Evolutionary conservation across 768 basidiomycete genomes (phyloP).

Genomic region (Rhodotorula taiwanensis): DNA sequence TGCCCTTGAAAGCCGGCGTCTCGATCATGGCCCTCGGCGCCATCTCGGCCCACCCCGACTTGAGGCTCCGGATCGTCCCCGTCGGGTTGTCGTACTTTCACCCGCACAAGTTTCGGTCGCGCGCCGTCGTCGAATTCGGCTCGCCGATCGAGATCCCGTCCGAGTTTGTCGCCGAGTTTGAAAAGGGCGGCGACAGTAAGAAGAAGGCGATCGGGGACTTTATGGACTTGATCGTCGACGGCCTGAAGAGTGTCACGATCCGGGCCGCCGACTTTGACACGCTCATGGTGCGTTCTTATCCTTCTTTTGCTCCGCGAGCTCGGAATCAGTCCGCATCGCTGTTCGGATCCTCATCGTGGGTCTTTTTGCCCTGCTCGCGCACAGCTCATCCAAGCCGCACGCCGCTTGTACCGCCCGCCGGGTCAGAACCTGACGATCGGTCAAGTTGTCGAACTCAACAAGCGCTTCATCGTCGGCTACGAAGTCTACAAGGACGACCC

Average conservation of each 20-base stretch:
- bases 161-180: slow-evolving; percentile 83
- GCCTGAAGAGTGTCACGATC: slow-evolving; percentile 89
- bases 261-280: slow-evolving; percentile 96
- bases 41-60: slow-evolving; percentile 79
- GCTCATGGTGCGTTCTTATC: slow-evolving; percentile 67
- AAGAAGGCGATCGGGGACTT: slow-evolving; percentile 82
- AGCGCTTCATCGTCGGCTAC: slow-evolving; percentile 87
- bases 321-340: slow-evolving; percentile 59
- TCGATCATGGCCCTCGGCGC: slow-evolving; percentile 97
- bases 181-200: slow-evolving; percentile 77
- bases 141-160: slow-evolving; percentile 81
- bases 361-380: not conserved
- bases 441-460: slow-evolving; percentile 90
- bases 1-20: slow-evolving; percentile 95
- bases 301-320: slow-evolving; percentile 47
- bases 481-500: slow-evolving; percentile 87
- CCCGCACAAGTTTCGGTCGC: slow-evolving; percentile 79
- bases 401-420: slow-evolving; percentile 86
- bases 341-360: not conserved
- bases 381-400: slow-evolving; percentile 89
- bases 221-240: slow-evolving; percentile 84
- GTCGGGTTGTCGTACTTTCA: slow-evolving; percentile 64
- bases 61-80: slow-evolving; percentile 80
- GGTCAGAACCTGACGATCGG: slow-evolving; percentile 88
- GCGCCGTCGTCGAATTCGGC: slow-evolving; percentile 96